A percentile compares a stretch with the other conserved stretches of the same genome.
Conservation (phyloP, 2,329 filamentous ascomycete species). For the Hawksworthiomyces lignivorus region DNA sequence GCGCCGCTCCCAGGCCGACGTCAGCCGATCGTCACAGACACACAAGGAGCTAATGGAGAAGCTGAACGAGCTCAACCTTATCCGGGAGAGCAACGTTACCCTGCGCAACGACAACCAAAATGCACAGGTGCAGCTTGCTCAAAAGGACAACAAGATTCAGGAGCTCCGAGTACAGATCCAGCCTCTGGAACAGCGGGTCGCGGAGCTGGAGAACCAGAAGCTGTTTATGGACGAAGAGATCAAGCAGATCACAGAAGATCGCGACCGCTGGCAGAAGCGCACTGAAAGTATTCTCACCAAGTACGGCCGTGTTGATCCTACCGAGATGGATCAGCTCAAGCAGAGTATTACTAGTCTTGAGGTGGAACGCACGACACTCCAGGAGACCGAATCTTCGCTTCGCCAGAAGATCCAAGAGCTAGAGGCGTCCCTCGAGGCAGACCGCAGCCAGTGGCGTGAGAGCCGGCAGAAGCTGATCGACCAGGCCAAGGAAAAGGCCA, state of each 20-base stretch:
- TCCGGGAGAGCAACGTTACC: constrained; percentile 89
- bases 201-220: constrained; percentile 74
- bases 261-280: constrained; percentile 91
- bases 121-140: constrained; percentile 65
- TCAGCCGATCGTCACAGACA: constrained; percentile 62
- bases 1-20: constrained; percentile 66
- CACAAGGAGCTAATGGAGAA: constrained; percentile 92
- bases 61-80: constrained; percentile 89
- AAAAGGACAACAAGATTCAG: constrained; percentile 68
- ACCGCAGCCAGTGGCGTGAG: constrained; percentile 46
- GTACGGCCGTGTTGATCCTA: constrained; percentile 90
- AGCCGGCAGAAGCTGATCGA: constrained; percentile 47
- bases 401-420: constrained; percentile 45
- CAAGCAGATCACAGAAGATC: constrained; percentile 80
- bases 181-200: constrained; percentile 71
- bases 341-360: constrained; percentile 62
- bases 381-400: constrained; percentile 42
- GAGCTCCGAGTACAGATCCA: constrained; percentile 68
- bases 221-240: constrained; percentile 81
- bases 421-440: constrained; percentile 44
- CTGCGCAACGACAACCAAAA: constrained; percentile 80
- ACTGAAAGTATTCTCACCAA: constrained; percentile 94
- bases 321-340: constrained; percentile 84
- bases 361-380: constrained; percentile 53
- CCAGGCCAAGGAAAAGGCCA: constrained; percentile 56